phyloP scores from a whole-genome alignment of 2,329 filamentous ascomycete genomes.

The Fusarium redolens region DNA sequence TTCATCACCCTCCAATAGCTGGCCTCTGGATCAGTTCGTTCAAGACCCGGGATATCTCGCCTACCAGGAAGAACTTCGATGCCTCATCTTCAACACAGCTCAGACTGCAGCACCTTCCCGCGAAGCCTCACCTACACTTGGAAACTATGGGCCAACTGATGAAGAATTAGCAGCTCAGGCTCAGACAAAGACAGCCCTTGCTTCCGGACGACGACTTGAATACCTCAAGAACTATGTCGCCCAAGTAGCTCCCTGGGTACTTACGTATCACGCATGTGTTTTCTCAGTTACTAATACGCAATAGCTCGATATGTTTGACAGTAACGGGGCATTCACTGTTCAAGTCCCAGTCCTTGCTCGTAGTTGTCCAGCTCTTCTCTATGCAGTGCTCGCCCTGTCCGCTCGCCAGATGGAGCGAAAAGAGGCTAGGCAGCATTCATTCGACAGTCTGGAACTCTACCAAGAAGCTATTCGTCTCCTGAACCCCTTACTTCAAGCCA shows the following conservation, averaged over 20 bases:
- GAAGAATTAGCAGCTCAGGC: conserved; percentile 37
- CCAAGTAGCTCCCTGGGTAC: conserved; percentile 64
- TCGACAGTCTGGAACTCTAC: conserved; percentile 65
- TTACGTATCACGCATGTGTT: not conserved
- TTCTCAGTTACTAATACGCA: not conserved
- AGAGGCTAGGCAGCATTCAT: conserved; percentile 55
- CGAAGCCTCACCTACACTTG: conserved; percentile 50
- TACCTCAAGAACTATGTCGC: conserved; percentile 64
- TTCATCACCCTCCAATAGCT: conserved; percentile 46
- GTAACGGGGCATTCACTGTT: conserved; percentile 62
- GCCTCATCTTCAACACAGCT: conserved; percentile 59
- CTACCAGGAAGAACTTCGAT: conserved; percentile 59
- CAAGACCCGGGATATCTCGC: conserved; percentile 57
- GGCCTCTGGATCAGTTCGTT: conserved; percentile 51
- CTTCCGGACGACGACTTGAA: conserved; percentile 49
- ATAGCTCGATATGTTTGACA: conserved; percentile 69
- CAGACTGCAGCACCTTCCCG: conserved; percentile 57
- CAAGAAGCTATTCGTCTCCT: conserved; percentile 63
- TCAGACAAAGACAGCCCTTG: conserved; percentile 45
- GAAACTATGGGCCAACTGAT: conserved; percentile 29
- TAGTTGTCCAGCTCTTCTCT: conserved; percentile 58
- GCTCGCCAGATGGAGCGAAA: conserved; percentile 66
- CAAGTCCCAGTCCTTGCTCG: conserved; percentile 63
- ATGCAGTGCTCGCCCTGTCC: conserved; percentile 65
- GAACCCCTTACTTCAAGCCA: conserved; percentile 49